A percentile compares a stretch with the other conserved stretches of the same genome.
phyloP scores from a whole-genome alignment of 768 basidiomycete genomes.

The Leccinum boreale region DNA sequence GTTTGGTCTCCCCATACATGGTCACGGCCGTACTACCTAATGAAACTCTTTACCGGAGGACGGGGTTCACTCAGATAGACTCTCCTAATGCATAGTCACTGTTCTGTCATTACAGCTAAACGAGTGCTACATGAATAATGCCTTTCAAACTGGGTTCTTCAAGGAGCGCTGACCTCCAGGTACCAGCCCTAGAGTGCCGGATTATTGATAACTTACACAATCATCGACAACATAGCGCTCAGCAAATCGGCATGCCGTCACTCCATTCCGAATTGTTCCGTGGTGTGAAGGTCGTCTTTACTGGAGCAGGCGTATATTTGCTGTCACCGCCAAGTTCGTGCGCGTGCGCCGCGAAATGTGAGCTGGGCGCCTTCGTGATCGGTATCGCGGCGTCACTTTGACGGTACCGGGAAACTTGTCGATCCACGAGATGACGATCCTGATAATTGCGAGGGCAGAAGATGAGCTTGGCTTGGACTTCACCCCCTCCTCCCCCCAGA shows the following conservation, averaged over 20 bases:
- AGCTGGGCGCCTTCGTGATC: constrained; percentile 32
- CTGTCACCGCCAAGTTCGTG: constrained; percentile 18
- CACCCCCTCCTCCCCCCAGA: neutral
- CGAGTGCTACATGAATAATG: constrained; percentile 5
- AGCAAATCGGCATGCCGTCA: constrained; percentile 19
- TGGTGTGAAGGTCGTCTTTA: constrained; percentile 3
- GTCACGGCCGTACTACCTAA: too few relatives aligned
- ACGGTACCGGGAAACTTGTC: constrained; percentile 28
- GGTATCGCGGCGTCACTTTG: constrained; percentile 23
- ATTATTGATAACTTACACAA: neutral
- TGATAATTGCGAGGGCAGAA: constrained; percentile 12
- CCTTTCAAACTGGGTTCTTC: neutral
- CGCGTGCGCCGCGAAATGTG: constrained; percentile 19
- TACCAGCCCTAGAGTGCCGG: constrained; percentile 11
- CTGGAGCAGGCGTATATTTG: constrained; percentile 12
- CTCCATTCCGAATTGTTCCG: constrained; percentile 18
- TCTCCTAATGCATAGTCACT: constrained; percentile 15
- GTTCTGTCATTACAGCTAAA: neutral
- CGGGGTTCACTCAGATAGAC: constrained; percentile 24
- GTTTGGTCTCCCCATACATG: too few relatives aligned
- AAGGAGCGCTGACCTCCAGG: neutral
- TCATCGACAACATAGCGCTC: neutral
- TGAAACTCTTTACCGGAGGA: constrained; percentile 40
- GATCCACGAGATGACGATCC: constrained; percentile 23
- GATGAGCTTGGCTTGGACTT: neutral